Conservation (phyloP, 306 rosid genomes). For the Styphnolobium japonicum region DNA sequence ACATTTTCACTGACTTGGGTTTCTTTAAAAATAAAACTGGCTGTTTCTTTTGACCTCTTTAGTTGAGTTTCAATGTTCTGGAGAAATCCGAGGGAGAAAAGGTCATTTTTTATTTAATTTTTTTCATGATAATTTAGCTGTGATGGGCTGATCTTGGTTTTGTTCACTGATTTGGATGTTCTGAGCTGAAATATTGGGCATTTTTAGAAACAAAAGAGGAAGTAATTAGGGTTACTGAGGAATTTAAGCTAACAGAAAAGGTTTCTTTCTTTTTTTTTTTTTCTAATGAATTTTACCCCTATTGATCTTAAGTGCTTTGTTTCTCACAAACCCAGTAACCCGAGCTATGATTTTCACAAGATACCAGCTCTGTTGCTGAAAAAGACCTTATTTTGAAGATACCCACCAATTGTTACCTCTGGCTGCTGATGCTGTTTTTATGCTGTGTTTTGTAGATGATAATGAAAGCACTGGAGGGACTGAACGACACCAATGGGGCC, state of each 20-base stretch:
- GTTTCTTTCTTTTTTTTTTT: not conserved
- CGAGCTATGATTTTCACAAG: not conserved
- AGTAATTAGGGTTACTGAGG: not conserved
- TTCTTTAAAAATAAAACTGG: too few relatives aligned
- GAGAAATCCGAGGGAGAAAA: too few relatives aligned
- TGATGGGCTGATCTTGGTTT: not conserved
- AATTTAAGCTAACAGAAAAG: not conserved
- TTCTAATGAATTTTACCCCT: not conserved
- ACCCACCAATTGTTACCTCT: not conserved
- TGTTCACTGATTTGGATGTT: not conserved
- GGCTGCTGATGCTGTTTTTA: not conserved
- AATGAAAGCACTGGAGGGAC: slow-evolving; percentile 58
- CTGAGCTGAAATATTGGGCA: not conserved
- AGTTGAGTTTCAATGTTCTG: not conserved
- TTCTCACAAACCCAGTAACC: not conserved
- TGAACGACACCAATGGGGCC: slow-evolving; percentile 53
- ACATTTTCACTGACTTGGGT: not conserved
- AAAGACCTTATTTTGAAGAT: not conserved
- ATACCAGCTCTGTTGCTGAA: not conserved
- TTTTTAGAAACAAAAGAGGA: not conserved
- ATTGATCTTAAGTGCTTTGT: not conserved
- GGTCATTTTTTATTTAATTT: not conserved
- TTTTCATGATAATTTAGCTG: not conserved
- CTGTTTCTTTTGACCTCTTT: not conserved
- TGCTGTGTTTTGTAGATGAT: slow-evolving; percentile 51